Evolutionary conservation across 441 rosid species (phyloP).

Genomic region (Populus hybrid): DNA sequence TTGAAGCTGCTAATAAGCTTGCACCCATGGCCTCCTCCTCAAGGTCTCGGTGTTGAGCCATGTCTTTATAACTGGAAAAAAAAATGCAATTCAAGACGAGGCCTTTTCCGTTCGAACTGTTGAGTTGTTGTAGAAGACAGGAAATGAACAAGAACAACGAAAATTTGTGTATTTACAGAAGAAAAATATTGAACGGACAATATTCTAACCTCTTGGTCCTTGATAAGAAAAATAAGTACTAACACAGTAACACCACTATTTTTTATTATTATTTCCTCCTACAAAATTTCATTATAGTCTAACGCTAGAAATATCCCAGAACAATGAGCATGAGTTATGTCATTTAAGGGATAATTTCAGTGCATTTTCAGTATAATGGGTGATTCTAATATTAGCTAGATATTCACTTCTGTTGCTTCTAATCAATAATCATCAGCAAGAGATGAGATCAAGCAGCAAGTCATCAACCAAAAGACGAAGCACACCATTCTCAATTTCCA

Average conservation of each 20-base stretch:
- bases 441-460: conserved; percentile 30
- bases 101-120: not conserved
- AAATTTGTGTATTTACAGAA: not conserved
- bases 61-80: not conserved
- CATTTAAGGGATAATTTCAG: not conserved
- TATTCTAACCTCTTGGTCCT: not conserved
- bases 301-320: not conserved
- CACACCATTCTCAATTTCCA: conserved; percentile 37
- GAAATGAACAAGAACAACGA: no score
- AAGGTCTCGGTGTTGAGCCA: not conserved
- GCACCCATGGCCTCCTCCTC: not conserved
- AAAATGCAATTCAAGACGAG: not conserved
- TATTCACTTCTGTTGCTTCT: not conserved
- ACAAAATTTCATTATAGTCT: not conserved
- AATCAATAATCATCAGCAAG: not conserved
- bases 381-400: no score
- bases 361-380: no score
- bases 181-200: not conserved
- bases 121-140: not conserved
- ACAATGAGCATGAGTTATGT: conserved; percentile 11
- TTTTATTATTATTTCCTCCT: not conserved
- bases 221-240: not conserved
- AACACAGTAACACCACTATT: no score
- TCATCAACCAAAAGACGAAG: conserved; percentile 43
- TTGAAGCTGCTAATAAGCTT: not conserved